Evolutionary conservation across 257 asterid species (phyloP), one percentile per base, ranked within the genome.

Genomic region (Gardenia jasminoides): DNA sequence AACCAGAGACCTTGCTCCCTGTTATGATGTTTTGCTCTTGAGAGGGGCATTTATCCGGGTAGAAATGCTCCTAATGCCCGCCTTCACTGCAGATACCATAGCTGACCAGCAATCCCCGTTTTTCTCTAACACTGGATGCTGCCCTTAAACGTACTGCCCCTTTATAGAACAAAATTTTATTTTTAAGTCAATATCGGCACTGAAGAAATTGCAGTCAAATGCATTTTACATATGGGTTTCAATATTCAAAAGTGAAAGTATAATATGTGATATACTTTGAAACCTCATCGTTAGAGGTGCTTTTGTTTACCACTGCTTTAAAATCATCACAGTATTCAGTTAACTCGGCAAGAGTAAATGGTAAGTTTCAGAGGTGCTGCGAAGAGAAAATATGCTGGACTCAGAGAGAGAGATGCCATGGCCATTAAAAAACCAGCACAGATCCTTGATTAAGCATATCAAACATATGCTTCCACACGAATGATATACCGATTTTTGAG

Each of bases 51-150:
- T 17, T 4, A 69, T 6, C n/a, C 61, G 39, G 30, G 76, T 69
- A 44, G 78, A 79, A 62, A 79, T 46, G 9, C 75, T 75, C 67
- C 65, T 64, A 56, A 81, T 47, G 24, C 84, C 81, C 26, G 75
- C 65, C 70, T n/a, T 72, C 28, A 64, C 74, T 24, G 79, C 78
- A 36, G 41, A 20, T 28, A 68, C 30, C 52, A 73, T 59, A 28
- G 75, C 84, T 72, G 74, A 77, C 76, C 77, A 76, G 48, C 81
- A 77, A 41, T 78, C 76, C 48, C 77, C 62, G 84, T 78, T 48
- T 70, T 81, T 5, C 78, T 33, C 70, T 30, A 19, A 72, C 75
- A 9, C 67, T 44, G n/a, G 80, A 76, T 11, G 44, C 39, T 17
- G 80, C 76, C 69, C 67, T 58, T 1, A 76, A 22, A 46, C 56